Percentiles rank a stretch among this genome's conserved stretches.
phyloP scores from a whole-genome alignment of 1,139 yeast species.

The Geotrichum carabidarum region DNA sequence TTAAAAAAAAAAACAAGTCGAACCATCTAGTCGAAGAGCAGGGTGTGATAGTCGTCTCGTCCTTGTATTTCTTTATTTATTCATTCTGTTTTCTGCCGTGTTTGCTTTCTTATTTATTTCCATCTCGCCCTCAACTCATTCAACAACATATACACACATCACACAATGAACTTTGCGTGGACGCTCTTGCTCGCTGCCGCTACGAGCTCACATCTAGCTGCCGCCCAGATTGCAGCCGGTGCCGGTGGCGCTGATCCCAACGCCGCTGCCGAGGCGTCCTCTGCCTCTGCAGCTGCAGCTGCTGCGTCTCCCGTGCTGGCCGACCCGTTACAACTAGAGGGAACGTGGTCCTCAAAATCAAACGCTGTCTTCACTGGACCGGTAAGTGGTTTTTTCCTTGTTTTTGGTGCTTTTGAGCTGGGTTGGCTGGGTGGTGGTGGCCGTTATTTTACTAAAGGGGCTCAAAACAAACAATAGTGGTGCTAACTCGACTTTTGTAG shows the following conservation, averaged over 20 bases:
- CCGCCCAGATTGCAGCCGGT: constrained; percentile 6
- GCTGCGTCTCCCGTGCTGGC: constrained; percentile 6
- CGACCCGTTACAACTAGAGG: constrained; percentile 38
- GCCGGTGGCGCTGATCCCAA: constrained; percentile 12
- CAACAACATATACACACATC: neutral
- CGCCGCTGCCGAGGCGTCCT: neutral
- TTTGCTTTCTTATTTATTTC: neutral
- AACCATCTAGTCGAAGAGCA: too few species aligned
- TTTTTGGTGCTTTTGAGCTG: neutral
- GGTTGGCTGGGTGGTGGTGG: neutral
- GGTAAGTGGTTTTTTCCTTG: constrained; percentile 25
- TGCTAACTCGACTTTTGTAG: constrained; percentile 14
- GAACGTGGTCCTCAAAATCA: constrained; percentile 96
- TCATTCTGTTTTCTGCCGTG: neutral
- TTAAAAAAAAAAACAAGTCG: too few species aligned
- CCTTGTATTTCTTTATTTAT: neutral
- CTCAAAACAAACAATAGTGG: neutral
- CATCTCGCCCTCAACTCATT: neutral
- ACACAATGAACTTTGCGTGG: neutral
- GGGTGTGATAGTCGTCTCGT: neutral
- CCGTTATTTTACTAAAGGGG: neutral
- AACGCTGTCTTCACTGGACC: constrained; percentile 96
- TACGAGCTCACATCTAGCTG: neutral
- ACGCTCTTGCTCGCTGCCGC: neutral
- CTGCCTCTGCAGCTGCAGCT: constrained; percentile 1